These are phyloP conservation scores for Globisporangium ultimum DNA, from an alignment of 352 stramenopile genomes.

Conservation along the genomic window DNA sequence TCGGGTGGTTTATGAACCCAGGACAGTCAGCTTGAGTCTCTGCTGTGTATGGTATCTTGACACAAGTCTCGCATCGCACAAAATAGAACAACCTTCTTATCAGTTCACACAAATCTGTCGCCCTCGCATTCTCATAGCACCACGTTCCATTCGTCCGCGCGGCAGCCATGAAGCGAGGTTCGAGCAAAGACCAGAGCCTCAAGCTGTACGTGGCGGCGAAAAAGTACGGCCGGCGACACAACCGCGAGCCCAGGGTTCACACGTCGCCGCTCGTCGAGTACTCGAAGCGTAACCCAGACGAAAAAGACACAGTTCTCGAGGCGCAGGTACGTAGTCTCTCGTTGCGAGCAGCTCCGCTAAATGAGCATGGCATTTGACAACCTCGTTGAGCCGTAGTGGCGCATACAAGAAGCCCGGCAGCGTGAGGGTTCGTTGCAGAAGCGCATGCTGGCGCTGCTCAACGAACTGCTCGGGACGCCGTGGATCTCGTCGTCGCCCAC, in stretches of 20 bases:
- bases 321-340: constrained; percentile 21
- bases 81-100: no score
- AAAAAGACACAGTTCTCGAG: constrained; percentile 43
- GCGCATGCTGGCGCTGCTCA: constrained; percentile 22
- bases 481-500: constrained; percentile 20
- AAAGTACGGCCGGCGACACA: constrained; percentile 33
- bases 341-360: no score
- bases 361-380: background rate
- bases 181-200: constrained; percentile 13
- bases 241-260: constrained; percentile 29
- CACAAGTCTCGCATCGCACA: no score
- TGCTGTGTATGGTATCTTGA: no score
- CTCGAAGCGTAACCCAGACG: constrained; percentile 46
- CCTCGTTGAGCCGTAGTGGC: constrained; percentile 22
- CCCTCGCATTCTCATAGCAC: no score
- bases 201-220: constrained; percentile 34
- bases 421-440: constrained; percentile 24
- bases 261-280: constrained; percentile 33
- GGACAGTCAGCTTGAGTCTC: no score
- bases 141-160: background rate
- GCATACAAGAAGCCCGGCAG: constrained; percentile 31
- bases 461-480: constrained; percentile 17
- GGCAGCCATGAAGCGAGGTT: constrained; percentile 8
- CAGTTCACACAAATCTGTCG: no score
- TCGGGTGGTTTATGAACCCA: background rate